Conservation (phyloP, 768 basidiomycete species). For the Panaeolus cyanescens region DNA sequence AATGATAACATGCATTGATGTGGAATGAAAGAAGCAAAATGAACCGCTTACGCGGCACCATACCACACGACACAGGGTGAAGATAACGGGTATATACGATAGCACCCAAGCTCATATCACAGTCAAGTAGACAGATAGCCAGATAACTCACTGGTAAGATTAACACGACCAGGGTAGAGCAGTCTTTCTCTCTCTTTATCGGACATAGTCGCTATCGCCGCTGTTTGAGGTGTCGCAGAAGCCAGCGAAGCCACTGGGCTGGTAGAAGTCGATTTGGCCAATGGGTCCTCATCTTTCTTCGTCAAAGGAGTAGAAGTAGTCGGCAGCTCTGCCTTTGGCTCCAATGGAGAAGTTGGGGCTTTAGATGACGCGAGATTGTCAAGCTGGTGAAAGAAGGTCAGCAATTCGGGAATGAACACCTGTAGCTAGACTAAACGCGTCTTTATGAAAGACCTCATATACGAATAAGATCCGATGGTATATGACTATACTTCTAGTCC, state of each 20-base stretch:
- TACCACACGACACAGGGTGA: no score
- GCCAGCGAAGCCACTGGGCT: conserved; percentile 15
- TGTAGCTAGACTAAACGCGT: background rate
- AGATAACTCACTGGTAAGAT: conserved; percentile 73
- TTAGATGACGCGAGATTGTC: conserved; percentile 42
- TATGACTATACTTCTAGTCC: background rate
- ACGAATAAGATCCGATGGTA: background rate
- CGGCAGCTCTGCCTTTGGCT: conserved; percentile 31
- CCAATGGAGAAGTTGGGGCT: conserved; percentile 23
- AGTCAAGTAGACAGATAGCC: no score
- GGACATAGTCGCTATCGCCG: conserved; percentile 14
- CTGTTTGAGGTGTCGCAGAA: conserved; percentile 11
- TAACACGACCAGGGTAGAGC: conserved; percentile 81
- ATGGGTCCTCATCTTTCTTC: conserved; percentile 4
- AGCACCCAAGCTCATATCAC: no score
- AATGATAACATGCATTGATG: background rate
- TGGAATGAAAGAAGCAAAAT: background rate
- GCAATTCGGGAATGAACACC: background rate
- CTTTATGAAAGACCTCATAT: background rate
- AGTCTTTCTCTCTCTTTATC: conserved; percentile 74
- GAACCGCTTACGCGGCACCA: background rate
- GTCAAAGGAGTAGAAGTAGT: conserved; percentile 25
- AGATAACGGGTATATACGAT: background rate
- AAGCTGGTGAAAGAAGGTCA: conserved; percentile 36
- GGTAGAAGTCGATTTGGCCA: conserved; percentile 18